Base-by-base conservation (phyloP, 2,329 filamentous ascomycete genomes). In the Verticillium dahliae region DNA sequence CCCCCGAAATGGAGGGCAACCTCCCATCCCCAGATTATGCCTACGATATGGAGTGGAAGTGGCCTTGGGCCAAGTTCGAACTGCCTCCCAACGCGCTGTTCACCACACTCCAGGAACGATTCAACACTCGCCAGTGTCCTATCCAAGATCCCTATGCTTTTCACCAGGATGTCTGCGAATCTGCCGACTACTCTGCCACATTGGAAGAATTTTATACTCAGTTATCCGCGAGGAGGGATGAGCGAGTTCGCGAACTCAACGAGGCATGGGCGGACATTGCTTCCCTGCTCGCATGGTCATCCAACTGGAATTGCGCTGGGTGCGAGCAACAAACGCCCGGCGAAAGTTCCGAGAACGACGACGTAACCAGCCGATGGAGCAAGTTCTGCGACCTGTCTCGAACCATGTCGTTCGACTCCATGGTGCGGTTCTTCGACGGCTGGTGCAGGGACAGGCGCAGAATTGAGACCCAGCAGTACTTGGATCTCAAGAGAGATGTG, bases 81-180 rank as follows among this genome's bases (percentile, higher is more conserved):
- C 6, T 57, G 22, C 55, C 31, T 37, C 33, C 33, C 33, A 27
- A 38, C 15, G 55, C 55, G n/a, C n/a, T 57, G 55, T 38, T 57
- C 34, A 57, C 55, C 55, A 33, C 55, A n/a, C 33, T 57, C n/a
- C 34, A 57, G n/a, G 55, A 57, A 34, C 14, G 41, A 27, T 59
- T 59, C 41, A 59, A 52, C 57, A 54, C 57, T 13, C 27, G 14
- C 14, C 57, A 22, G 27, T 35, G 22, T 37, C 37, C 39, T 41
- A 35, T 59, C 27, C 57, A 59, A 52, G 57, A 54, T 6, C 57
- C 57, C 27, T 18, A 14, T 18, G 57, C 57, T 15, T 59, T 59
- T 22, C 31, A 50, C 41, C 31, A 11, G 37, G 57, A 59, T 35
- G 57, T 59, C 33, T 18, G 38, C 39, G 41, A 35, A 31, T 35